Base-by-base conservation (phyloP, 148 eudicot genomes). In the Camellia sinensis region DNA sequence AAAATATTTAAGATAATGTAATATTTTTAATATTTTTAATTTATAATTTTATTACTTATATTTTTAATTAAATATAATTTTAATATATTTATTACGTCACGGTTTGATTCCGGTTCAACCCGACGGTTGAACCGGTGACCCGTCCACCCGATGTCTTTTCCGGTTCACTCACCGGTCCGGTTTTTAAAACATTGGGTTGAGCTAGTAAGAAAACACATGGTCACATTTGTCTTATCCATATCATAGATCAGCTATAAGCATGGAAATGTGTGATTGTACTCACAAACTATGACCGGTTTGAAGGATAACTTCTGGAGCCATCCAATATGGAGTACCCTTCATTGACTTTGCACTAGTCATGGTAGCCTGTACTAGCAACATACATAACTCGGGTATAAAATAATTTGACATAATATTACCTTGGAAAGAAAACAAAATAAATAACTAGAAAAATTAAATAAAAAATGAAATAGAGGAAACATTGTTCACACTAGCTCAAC, bases 261-360 rank as follows among this genome's bases (percentile, higher is more conserved):
- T 15, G 67, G 64, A 77, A 6, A 53, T 77, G 54, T 72, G 66
- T 54, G 50, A 75, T 56, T 73, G 48, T 61, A 76, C 99, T 90
- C 80, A 93, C 97, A 89, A 93, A 85, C 83, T 95, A 87, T 93
- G 99, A 41, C 99, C 97, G 62, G 97, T 95, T 83, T 95, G 99
- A 76, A 89, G 91, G 82, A 95, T 95, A 80, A 95, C 99, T 92
- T 95, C 99, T 78, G 99, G 97, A 86, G 99, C 99, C 99, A 95
- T 95, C 99, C 97, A 95, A 81, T 93, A 93, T n/a, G 99, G 94
- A 78, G 99, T 95, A 80, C 97, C 99, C 94, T 95, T 95, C 99
- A 95, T 93, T 82, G 99, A 93, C 85, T 95, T 95, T 59, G 99
- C 99, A 73, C 97, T 97, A 57, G 99, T 92, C 88, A 93, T 91